These are phyloP conservation scores for Hanseniaspora pseudoguilliermondii DNA, from an alignment of 805 yeast species.

Conservation along the genomic window DNA sequence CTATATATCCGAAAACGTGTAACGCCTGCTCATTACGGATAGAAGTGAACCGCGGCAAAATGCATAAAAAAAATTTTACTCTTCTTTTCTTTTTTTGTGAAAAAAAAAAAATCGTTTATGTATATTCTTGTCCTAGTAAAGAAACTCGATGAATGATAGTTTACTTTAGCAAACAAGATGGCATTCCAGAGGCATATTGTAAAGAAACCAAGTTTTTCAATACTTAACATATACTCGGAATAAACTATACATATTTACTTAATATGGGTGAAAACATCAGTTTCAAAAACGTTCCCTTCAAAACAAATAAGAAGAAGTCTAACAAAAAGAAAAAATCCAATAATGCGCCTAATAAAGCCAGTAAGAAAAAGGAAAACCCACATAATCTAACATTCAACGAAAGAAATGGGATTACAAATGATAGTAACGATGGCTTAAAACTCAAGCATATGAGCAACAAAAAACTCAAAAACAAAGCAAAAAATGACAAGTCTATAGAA, in stretches of 20 bases:
- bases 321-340: neutral
- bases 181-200: neutral
- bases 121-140: too few relatives aligned
- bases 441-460: conserved; percentile 2
- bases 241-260: neutral
- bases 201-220: neutral
- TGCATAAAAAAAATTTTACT: too few relatives aligned
- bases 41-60: too few relatives aligned
- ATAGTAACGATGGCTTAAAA: neutral
- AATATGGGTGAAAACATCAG: conserved; percentile 6
- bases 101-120: too few relatives aligned
- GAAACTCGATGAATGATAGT: too few relatives aligned
- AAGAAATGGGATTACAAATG: neutral
- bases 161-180: too few relatives aligned
- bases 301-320: conserved; percentile 6
- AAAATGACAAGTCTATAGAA: conserved; percentile 2
- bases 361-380: conserved; percentile 1
- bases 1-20: too few relatives aligned
- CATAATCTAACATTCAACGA: conserved; percentile 5
- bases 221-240: neutral
- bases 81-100: too few relatives aligned
- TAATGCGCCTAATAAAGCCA: neutral
- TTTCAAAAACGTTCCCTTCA: conserved; percentile 10
- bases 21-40: too few relatives aligned
- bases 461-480: conserved; percentile 2